A percentile compares a stretch with the other conserved stretches of the same genome.
These are phyloP conservation scores for Tilletia walkeri DNA, from an alignment of 1,284 basidiomycete genomes.

Conservation along the genomic window DNA sequence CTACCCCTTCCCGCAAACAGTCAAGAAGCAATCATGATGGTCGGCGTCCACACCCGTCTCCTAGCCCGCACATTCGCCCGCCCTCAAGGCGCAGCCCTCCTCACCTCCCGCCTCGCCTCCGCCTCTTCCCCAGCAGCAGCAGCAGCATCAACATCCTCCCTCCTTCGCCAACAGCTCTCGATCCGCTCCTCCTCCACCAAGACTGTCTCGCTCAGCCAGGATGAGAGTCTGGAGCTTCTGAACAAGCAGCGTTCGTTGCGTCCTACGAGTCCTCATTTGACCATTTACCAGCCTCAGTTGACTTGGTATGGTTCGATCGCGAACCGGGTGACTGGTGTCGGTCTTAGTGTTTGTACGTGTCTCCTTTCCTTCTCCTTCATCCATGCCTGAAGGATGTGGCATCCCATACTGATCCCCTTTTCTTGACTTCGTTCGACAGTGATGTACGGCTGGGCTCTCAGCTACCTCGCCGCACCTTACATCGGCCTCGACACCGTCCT, in stretches of 20 bases:
- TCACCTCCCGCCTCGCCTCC: constrained; percentile 4
- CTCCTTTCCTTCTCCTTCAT: not conserved
- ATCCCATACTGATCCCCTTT: not conserved
- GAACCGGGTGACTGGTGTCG: constrained; percentile 80
- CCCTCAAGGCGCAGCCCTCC: not conserved
- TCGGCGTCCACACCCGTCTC: constrained; percentile 14
- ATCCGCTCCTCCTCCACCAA: constrained; percentile 2
- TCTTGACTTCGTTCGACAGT: constrained; percentile 23
- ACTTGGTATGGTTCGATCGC: constrained; percentile 84
- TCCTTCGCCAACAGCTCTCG: not conserved
- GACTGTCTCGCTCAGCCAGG: constrained; percentile 57
- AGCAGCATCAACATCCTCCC: not conserved
- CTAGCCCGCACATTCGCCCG: constrained; percentile 14
- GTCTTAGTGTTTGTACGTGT: constrained; percentile 59
- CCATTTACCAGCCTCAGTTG: constrained; percentile 90
- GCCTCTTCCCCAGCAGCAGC: not conserved
- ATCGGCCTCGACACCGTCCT: constrained; percentile 62
- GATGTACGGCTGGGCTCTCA: constrained; percentile 83
- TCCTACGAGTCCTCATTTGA: constrained; percentile 86
- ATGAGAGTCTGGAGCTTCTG: constrained; percentile 66
- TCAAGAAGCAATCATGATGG: no score
- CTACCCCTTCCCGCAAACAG: not conserved
- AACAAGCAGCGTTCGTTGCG: constrained; percentile 81
- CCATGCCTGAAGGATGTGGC: not conserved
- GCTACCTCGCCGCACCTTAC: constrained; percentile 78